Evolutionary conservation across 2,329 filamentous ascomycete species (phyloP).

Genomic region (Fusarium humuli): DNA sequence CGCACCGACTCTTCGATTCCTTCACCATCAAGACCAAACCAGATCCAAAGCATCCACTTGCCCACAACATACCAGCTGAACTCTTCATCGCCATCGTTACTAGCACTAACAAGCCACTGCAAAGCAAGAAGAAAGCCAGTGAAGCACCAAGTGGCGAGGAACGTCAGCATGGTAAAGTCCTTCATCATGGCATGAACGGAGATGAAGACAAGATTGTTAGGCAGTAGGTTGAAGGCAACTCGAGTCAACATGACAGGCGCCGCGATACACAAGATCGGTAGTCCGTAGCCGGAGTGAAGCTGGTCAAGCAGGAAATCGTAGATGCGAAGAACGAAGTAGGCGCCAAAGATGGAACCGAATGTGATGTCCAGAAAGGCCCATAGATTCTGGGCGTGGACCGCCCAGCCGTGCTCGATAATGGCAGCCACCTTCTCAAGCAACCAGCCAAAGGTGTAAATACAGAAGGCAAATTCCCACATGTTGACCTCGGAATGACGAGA

Average conservation of each 20-base stretch:
- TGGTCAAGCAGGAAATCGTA: constrained; percentile 63
- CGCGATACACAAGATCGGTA: constrained; percentile 74
- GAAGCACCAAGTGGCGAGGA: constrained; percentile 76
- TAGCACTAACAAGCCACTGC: constrained; percentile 67
- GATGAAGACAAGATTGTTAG: constrained; percentile 81
- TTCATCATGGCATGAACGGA: constrained; percentile 79
- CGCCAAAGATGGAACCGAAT: constrained; percentile 71
- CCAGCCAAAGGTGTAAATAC: constrained; percentile 75
- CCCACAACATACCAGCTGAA: constrained; percentile 66
- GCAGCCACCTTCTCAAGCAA: constrained; percentile 73
- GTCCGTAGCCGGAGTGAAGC: constrained; percentile 64
- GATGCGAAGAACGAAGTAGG: constrained; percentile 71
- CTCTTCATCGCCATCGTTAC: constrained; percentile 45
- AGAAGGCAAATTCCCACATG: constrained; percentile 69
- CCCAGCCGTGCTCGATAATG: constrained; percentile 73
- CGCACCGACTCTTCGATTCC: constrained; percentile 64
- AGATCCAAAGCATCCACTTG: constrained; percentile 85
- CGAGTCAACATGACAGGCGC: constrained; percentile 77
- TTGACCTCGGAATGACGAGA: constrained; percentile 63
- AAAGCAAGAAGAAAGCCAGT: constrained; percentile 77
- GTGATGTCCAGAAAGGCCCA: constrained; percentile 82
- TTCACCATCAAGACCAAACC: constrained; percentile 78
- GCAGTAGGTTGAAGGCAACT: constrained; percentile 78
- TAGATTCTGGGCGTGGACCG: constrained; percentile 78
- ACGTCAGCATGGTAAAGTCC: constrained; percentile 75